Base-by-base conservation (phyloP, 1,139 yeast species). In the Blastobotrys malaysiensis region DNA sequence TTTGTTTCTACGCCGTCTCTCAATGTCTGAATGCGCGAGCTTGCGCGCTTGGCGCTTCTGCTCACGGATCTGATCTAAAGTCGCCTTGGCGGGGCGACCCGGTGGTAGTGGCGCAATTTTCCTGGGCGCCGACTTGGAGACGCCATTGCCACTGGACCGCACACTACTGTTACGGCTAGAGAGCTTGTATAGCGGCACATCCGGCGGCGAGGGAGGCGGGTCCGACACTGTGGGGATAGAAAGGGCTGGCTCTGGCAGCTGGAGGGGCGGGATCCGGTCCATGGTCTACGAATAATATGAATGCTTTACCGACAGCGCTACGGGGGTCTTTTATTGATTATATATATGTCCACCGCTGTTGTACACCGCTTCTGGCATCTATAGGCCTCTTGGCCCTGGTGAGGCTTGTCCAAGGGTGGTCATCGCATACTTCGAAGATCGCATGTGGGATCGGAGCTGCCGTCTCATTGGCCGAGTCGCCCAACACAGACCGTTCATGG, bases 21-120 rank as follows among this genome's bases (percentile, higher is more conserved):
- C 96, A 59, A 88, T 88, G 48, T 86, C 84, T 6, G 89, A 83
- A 68, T 88, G 96, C 31, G 88, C 83, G 5, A 77, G 73, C 59
- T 77, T 68, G 72, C 86, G 73, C 60, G 85, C 88, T 45, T 58
- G 51, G 22, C 46, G 46, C 13, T 52, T 51, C 43, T 50, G 47
- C 24, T 52, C 54, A 26, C 51, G 46, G 18, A 16, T 5, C n/a
- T 46, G 49, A 14, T 36, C 49, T 16, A 31, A 11, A 3, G 39
- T 31, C 13, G 39, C 39, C 19, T 22, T 46, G 48, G 39, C 26
- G 18, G 39, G 31, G 11, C 20, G 18, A 20, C 20, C 21, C 18
- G 52, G 44, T 7, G 43, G 26, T 6, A 39, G 16, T 21, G 48
- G 48, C 36, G 39, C 39, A 3, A 31, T 31, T n/a, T 31, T 31